Percentiles rank a stretch among this genome's conserved stretches.
Conservation (phyloP, 768 basidiomycete species). For the Lactarius sanguifluus region DNA sequence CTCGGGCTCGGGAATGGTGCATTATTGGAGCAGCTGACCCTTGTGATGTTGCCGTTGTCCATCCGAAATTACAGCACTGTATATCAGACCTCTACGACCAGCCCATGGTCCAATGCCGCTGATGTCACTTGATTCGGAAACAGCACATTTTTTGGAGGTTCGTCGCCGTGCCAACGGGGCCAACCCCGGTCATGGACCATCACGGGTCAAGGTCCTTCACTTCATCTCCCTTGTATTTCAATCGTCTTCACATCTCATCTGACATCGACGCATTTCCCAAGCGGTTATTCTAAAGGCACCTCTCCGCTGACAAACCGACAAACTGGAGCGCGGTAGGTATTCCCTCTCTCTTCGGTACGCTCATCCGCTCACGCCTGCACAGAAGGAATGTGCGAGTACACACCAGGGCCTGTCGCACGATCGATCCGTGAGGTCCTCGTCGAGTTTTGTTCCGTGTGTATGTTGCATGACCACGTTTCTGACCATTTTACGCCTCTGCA, state of each 20-base stretch:
- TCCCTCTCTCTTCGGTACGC: not conserved
- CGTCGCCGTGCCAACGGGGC: constrained; percentile 21
- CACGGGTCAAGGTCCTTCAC: constrained; percentile 63
- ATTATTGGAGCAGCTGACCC: constrained; percentile 51
- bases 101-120: constrained; percentile 37
- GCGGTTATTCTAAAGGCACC: constrained; percentile 74
- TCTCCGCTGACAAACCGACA: constrained; percentile 60
- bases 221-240: constrained; percentile 50
- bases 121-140: constrained; percentile 46
- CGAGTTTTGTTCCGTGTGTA: constrained; percentile 72
- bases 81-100: constrained; percentile 54
- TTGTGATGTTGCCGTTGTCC: constrained; percentile 82
- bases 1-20: constrained; percentile 22
- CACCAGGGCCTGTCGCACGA: constrained; percentile 76
- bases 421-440: constrained; percentile 67
- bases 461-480: constrained; percentile 83
- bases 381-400: constrained; percentile 96
- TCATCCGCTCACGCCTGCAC: not conserved
- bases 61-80: constrained; percentile 51
- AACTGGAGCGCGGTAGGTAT: constrained; percentile 51
- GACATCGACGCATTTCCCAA: constrained; percentile 81
- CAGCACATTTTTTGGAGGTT: constrained; percentile 41
- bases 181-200: constrained; percentile 4
- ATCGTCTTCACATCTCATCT: constrained; percentile 71
- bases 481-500: constrained; percentile 85